Conservation (phyloP, 495 filamentous ascomycete genomes). For the Echria macrotheca region DNA sequence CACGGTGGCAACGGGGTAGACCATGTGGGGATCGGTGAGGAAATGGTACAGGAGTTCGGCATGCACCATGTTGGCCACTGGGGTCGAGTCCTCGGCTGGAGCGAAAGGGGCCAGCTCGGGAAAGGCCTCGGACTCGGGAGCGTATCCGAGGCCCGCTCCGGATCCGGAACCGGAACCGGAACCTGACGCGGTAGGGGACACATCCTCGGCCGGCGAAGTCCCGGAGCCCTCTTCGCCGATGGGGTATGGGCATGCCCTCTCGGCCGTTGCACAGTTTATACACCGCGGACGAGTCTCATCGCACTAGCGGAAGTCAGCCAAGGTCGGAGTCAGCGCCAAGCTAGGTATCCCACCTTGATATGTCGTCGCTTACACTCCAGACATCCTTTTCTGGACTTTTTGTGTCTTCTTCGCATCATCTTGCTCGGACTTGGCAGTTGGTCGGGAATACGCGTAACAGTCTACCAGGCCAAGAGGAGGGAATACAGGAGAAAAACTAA, state of each 20-base stretch:
- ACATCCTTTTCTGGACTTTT: constrained; percentile 54
- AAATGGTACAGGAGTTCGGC: constrained; percentile 33
- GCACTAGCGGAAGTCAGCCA: constrained; percentile 17
- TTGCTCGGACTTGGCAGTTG: neutral
- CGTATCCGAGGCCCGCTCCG: neutral
- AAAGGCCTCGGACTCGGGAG: neutral
- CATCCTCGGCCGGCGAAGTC: constrained; percentile 5
- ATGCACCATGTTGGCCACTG: constrained; percentile 25
- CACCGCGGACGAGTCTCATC: constrained; percentile 31
- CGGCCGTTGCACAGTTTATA: constrained; percentile 29
- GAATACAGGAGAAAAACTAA: no score
- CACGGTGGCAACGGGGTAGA: constrained; percentile 8
- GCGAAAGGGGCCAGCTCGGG: constrained; percentile 3
- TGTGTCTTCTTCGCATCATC: constrained; percentile 41
- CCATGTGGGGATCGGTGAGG: constrained; percentile 10
- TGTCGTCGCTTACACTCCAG: constrained; percentile 54
- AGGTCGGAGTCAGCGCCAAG: neutral
- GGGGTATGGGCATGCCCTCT: constrained; percentile 28
- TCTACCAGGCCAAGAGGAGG: no score
- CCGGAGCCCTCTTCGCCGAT: neutral
- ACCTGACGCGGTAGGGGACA: constrained; percentile 6
- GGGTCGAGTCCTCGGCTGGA: constrained; percentile 5
- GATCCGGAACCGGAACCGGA: constrained; percentile 10
- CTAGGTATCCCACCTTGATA: constrained; percentile 41
- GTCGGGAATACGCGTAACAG: neutral